phyloP scores from a whole-genome alignment of 768 basidiomycete genomes.

The Collybiopsis luxurians region DNA sequence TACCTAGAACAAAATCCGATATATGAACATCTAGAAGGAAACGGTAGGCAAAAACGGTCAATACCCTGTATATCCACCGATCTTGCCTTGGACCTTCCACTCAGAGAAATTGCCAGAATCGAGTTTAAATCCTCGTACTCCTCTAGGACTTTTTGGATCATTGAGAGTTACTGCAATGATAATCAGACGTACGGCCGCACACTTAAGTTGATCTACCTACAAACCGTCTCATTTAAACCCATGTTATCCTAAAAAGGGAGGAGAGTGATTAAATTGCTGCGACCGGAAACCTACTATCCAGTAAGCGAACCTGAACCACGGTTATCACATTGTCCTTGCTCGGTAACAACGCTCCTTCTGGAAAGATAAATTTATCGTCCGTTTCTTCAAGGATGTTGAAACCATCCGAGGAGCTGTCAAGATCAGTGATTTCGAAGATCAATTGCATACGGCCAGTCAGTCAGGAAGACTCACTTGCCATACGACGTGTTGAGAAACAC shows the following conservation, averaged over 20 bases:
- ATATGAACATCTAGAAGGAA: background rate
- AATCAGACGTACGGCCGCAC: constrained; percentile 6
- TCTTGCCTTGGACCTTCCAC: constrained; percentile 53
- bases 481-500: constrained; percentile 44
- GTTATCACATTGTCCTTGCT: constrained; percentile 73
- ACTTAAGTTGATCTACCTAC: constrained; percentile 27
- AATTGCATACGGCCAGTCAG: background rate
- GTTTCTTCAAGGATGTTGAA: constrained; percentile 58
- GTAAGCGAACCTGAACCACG: constrained; percentile 66
- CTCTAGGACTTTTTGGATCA: constrained; percentile 72
- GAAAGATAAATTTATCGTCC: constrained; percentile 65
- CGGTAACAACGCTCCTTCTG: constrained; percentile 45
- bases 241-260: constrained; percentile 61
- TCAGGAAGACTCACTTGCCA: constrained; percentile 49
- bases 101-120: constrained; percentile 50
- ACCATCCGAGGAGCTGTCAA: constrained; percentile 68
- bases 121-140: constrained; percentile 75
- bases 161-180: constrained; percentile 37
- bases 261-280: too few species aligned
- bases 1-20: constrained; percentile 26
- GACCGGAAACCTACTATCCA: too few species aligned
- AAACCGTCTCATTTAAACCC: constrained; percentile 63
- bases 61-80: constrained; percentile 45
- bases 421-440: background rate
- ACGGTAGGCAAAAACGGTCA: background rate